Evolutionary conservation across 345 rosid genomes (phyloP), one percentile per base, ranked within the genome.

Genomic region (Noccaea caerulescens): DNA sequence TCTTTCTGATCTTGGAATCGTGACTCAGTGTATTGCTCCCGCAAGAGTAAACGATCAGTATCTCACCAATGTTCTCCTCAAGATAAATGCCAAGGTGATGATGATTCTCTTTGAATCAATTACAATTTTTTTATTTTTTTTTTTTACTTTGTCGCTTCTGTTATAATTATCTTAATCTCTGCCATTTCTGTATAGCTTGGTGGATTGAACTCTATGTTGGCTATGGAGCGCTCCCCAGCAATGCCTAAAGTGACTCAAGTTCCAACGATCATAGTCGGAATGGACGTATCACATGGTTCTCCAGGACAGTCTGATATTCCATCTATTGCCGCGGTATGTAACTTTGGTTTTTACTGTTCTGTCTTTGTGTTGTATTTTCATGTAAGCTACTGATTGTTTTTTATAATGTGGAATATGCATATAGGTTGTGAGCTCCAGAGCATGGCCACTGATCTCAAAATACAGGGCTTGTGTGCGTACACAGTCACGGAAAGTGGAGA

Each of bases 211-310:
- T 88, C 96, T 0, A 1, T 89, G 76, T 72, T 94, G 42, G 78
- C 90, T 7, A 73, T 94, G 58, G 96, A 94, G 69, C 88, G 80
- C 4, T 62, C 87, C 30, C 95, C 78, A 32, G 78, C 87, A 12
- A 82, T 91, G n/a, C 91, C 99, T 5, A 7, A 81, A 16, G 83
- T 91, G 37, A 91, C 96, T 0, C 80, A 82, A 82, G 80, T 66
- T 72, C 99, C 99, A 4, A 86, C 99, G 1, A 76, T 94, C 37
- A 91, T 94, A 68, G 82, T 94, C 37, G 99, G 99, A 8, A 94
- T 94, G 96, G 99, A 94, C 79, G 99, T 94, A 3, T 89, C 97
- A 0, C 98, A 91, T 74, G 98, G 98, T 38, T 93, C 98, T 11
- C 98, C 98, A 39, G 97, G 97, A 47, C 87, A 79, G 61, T 82